These are phyloP conservation scores for Haplosporangium gracile DNA, from an alignment of 192 early-diverging fungal genomes.

Conservation along the genomic window DNA sequence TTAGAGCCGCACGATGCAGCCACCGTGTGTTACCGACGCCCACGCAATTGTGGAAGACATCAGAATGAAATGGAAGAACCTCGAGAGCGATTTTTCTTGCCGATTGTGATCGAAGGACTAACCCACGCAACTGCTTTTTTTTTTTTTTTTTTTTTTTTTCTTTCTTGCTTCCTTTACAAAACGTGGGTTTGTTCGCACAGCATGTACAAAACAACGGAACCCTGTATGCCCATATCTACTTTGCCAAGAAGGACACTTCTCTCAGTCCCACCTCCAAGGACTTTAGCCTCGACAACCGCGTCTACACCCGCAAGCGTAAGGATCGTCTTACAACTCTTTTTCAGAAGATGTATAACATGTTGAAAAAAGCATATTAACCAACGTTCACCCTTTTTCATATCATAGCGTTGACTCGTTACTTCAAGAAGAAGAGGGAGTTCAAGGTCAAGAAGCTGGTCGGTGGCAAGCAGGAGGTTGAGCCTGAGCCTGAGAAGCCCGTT, in stretches of 20 bases:
- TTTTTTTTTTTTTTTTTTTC: neutral
- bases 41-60: neutral
- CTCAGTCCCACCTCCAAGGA: slow-evolving; percentile 56
- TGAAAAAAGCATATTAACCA: neutral
- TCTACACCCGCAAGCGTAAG: slow-evolving; percentile 67
- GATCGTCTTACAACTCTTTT: neutral
- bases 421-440: slow-evolving; percentile 57
- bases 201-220: slow-evolving; percentile 69
- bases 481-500: slow-evolving; percentile 37
- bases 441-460: slow-evolving; percentile 69
- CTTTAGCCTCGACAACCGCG: slow-evolving; percentile 58
- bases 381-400: neutral
- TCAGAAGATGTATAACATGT: neutral
- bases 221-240: slow-evolving; percentile 72
- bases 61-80: neutral
- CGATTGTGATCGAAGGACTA: neutral
- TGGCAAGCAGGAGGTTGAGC: slow-evolving; percentile 38
- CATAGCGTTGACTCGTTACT: slow-evolving; percentile 66
- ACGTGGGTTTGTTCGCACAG: slow-evolving; percentile 18
- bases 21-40: neutral
- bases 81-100: neutral
- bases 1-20: neutral
- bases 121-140: neutral
- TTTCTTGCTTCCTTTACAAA: slow-evolving; percentile 3
- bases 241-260: slow-evolving; percentile 53